Conservation (phyloP, 768 basidiomycete genomes). For the Suillus occidentalis region DNA sequence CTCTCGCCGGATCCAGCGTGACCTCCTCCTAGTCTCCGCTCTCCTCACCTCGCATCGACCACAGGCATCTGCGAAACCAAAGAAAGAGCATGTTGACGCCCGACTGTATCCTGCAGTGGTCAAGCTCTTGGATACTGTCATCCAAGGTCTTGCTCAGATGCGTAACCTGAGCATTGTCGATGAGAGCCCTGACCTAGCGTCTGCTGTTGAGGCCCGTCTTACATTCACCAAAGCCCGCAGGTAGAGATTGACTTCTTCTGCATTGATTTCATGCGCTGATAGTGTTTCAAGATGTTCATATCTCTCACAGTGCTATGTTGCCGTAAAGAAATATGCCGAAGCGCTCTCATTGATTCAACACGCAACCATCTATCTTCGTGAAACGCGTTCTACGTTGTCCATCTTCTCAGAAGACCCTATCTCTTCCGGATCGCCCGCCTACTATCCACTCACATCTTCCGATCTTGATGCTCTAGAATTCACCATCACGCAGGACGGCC, state of each 20-base stretch:
- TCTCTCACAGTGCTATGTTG: conserved; percentile 73
- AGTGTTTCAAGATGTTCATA: conserved; percentile 58
- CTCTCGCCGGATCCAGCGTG: conserved; percentile 84
- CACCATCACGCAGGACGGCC: conserved; percentile 45
- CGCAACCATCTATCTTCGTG: conserved; percentile 71
- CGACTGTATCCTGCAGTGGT: conserved; percentile 85
- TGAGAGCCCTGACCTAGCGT: conserved; percentile 79
- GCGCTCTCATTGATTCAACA: conserved; percentile 70
- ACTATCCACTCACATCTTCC: conserved; percentile 52
- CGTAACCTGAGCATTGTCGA: conserved; percentile 81
- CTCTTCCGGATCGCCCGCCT: conserved; percentile 40
- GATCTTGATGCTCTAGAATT: conserved; percentile 55
- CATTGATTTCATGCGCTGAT: not conserved
- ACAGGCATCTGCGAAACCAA: conserved; percentile 30
- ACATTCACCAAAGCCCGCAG: conserved; percentile 74
- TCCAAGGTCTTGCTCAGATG: conserved; percentile 87
- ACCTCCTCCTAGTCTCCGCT: conserved; percentile 75
- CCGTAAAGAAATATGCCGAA: conserved; percentile 70
- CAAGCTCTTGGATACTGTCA: conserved; percentile 81
- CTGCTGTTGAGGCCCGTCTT: conserved; percentile 74
- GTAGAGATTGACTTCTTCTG: conserved; percentile 34
- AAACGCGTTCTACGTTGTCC: conserved; percentile 56
- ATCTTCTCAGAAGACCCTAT: conserved; percentile 49
- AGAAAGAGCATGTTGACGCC: conserved; percentile 57
- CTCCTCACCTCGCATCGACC: conserved; percentile 48